Evolutionary conservation across 2,329 filamentous ascomycete genomes (phyloP), one percentile per base, ranked within the genome.

Genomic region (Cladosporium halotolerans): DNA sequence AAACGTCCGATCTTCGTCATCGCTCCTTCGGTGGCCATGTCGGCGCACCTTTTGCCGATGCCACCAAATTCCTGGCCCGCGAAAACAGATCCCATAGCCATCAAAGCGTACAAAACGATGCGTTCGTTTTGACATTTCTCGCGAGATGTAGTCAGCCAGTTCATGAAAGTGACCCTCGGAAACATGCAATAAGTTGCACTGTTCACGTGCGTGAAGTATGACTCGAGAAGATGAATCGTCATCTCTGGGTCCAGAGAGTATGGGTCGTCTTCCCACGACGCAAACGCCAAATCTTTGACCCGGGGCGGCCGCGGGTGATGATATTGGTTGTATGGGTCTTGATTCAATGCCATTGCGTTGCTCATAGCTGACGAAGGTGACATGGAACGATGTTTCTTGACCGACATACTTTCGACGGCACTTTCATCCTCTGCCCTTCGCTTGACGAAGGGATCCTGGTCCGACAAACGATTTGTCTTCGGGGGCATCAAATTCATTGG

Each of bases 81-180:
- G 58, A 83, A 84, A 1, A 79, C 64, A 4, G 79, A 77, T 1
- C 79, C 81, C 60, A 82, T 63, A 1, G 80, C 76, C 56, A 85
- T 72, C 60, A 84, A 74, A 1, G 78, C 74, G 62, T 85, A 83
- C 9, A 85, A 68, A 3, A 84, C 70, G 77, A 83, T 81, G 39
- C 78, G 71, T 61, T 84, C 81, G 23, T 65, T 61, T 19, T 61
- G 61, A 36, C 55, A 62, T 54, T 69, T 69, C 2, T 62, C 54
- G 39, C 79, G 74, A 16, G 70, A 66, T 11, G 72, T 76, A 60
- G 80, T 82, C 33, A 80, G 67, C 82, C 82, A 85, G 18, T 70
- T 62, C 23, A 74, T 68, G 58, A 85, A 84, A 9, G 74, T 70
- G 38, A 70, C 66, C 34, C 73, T 72, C 2, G 81, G 80, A 54